These are phyloP conservation scores for Pyracantha coccinea DNA, from an alignment of 331 rosid genomes.

Conservation along the genomic window DNA sequence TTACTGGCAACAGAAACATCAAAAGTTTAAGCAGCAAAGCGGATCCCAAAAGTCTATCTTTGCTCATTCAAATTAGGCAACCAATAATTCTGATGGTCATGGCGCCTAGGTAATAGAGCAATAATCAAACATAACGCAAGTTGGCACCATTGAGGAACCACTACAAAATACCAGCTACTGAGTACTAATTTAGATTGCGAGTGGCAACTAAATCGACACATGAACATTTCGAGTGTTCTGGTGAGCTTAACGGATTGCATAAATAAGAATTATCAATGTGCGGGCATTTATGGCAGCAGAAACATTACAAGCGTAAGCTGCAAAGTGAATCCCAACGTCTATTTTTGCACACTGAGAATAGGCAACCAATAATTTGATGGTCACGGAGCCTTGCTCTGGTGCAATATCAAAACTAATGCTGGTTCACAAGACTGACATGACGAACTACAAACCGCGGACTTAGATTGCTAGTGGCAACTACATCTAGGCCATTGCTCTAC, in stretches of 20 bases:
- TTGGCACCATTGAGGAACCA: not conserved
- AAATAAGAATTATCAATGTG: not conserved
- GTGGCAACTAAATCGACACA: not conserved
- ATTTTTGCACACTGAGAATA: slow-evolving; percentile 8
- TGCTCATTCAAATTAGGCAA: slow-evolving; percentile 23
- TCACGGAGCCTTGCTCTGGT: slow-evolving; percentile 5
- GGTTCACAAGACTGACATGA: not conserved
- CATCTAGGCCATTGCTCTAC: not conserved
- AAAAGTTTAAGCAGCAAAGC: slow-evolving; percentile 24
- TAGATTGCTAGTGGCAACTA: not conserved
- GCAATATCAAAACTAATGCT: not conserved
- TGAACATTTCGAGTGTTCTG: not conserved
- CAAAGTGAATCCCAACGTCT: slow-evolving; percentile 14
- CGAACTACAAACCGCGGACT: too few relatives aligned
- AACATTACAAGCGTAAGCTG: not conserved
- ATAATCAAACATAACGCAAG: not conserved
- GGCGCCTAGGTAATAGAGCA: slow-evolving; percentile 31
- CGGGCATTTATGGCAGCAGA: slow-evolving; percentile 15
- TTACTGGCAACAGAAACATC: slow-evolving; percentile 26
- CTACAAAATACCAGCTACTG: not conserved
- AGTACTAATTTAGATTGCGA: not conserved
- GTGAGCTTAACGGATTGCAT: not conserved
- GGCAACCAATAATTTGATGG: slow-evolving; percentile 2
- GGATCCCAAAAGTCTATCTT: slow-evolving; percentile 16
- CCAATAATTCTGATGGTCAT: slow-evolving; percentile 14